Evolutionary conservation across 2,329 filamentous ascomycete genomes (phyloP).

Genomic region (Aspergillus ochraceus): DNA sequence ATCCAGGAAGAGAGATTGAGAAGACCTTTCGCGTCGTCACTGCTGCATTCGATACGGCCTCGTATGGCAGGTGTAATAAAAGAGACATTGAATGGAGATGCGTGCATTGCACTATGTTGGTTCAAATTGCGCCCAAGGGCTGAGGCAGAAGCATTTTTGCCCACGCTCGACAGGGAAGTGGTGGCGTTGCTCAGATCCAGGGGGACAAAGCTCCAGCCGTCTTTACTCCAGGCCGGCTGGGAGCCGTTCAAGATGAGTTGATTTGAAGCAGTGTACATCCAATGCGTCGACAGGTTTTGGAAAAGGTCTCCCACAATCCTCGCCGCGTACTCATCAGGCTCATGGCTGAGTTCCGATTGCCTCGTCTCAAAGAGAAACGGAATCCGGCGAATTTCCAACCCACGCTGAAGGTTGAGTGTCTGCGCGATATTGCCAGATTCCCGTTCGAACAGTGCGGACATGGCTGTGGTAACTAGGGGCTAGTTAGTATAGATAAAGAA

Average conservation of each 20-base stretch:
- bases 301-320: background rate
- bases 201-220: slow-evolving; percentile 2
- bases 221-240: slow-evolving; percentile 4
- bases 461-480: background rate
- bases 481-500: background rate
- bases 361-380: background rate
- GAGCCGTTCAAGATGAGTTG: slow-evolving; percentile 1
- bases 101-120: background rate
- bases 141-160: background rate
- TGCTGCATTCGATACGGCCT: background rate
- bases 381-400: background rate
- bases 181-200: background rate
- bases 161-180: background rate
- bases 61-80: background rate
- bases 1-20: background rate
- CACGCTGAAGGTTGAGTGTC: background rate
- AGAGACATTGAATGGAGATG: background rate
- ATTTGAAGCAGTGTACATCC: slow-evolving; percentile 3
- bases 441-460: slow-evolving; percentile 1
- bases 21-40: background rate
- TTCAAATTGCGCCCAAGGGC: background rate
- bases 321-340: background rate
- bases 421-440: background rate
- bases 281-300: background rate
- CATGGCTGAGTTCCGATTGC: background rate